Evolutionary conservation across 306 rosid genomes (phyloP).

Genomic region (Acacia acuminata): DNA sequence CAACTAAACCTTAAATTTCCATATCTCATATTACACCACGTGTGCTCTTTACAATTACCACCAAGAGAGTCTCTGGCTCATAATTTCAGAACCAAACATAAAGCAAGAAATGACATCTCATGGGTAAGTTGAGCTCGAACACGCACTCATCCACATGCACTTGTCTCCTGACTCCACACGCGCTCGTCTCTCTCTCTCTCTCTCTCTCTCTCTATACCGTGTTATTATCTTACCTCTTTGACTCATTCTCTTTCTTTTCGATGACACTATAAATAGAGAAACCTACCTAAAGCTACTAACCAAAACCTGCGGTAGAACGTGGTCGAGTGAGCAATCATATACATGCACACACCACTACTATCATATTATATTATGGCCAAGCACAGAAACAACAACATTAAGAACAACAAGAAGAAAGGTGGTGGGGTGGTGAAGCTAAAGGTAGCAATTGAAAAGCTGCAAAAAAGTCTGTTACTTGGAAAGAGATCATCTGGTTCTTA

Average conservation of each 20-base stretch:
- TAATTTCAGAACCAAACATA: slow-evolving; percentile 36
- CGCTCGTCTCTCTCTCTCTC: background rate
- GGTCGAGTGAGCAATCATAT: background rate
- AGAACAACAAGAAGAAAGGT: slow-evolving; percentile 39
- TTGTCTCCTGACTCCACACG: slow-evolving; percentile 32
- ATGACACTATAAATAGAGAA: slow-evolving; percentile 23
- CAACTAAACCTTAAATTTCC: no score
- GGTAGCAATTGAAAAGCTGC: slow-evolving; percentile 52
- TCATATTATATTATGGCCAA: slow-evolving; percentile 36
- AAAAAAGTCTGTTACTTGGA: slow-evolving; percentile 35
- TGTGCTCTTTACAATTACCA: no score
- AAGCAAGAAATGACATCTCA: slow-evolving; percentile 48
- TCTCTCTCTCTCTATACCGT: background rate
- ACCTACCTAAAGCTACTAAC: background rate
- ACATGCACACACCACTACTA: background rate
- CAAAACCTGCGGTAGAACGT: background rate
- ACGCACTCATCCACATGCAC: slow-evolving; percentile 48
- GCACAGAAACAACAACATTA: slow-evolving; percentile 12
- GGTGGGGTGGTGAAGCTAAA: slow-evolving; percentile 52
- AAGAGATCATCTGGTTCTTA: slow-evolving; percentile 27
- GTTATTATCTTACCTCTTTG: slow-evolving; percentile 22
- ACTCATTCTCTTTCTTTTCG: background rate
- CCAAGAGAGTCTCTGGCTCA: background rate
- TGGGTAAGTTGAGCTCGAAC: slow-evolving; percentile 28
- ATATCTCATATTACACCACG: no score